A percentile compares a stretch with the other conserved stretches of the same genome.
Evolutionary conservation across 164 flowering plant genomes (phyloP).

Genomic region (Vitis labrusca): DNA sequence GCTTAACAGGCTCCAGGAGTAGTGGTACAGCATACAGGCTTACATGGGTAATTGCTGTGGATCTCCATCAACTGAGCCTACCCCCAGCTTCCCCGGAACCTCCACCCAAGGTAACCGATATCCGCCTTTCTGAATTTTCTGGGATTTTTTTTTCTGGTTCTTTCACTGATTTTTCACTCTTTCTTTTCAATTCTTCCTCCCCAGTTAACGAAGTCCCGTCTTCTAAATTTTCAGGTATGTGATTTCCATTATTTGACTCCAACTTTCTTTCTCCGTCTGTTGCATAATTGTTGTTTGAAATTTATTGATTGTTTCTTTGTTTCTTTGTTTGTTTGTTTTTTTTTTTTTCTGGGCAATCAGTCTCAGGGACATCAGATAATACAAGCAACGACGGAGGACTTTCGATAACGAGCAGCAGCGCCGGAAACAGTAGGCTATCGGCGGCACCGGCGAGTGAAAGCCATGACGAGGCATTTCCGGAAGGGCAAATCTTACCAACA

Average conservation of each 20-base stretch:
- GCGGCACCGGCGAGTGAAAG: slow-evolving; percentile 24
- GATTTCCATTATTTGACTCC: not conserved
- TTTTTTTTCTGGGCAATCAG: not conserved
- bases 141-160: not conserved
- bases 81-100: slow-evolving; percentile 3
- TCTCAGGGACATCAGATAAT: slow-evolving; percentile 18
- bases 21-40: not conserved
- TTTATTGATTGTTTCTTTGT: not conserved
- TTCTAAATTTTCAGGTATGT: not conserved
- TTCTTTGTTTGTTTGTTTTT: no score
- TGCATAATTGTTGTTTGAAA: not conserved
- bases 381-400: slow-evolving; percentile 13
- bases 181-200: not conserved
- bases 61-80: slow-evolving; percentile 4
- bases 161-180: not conserved
- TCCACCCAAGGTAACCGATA: slow-evolving; percentile 15
- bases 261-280: not conserved
- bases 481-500: slow-evolving; percentile 46
- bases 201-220: not conserved
- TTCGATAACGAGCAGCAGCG: slow-evolving; percentile 24
- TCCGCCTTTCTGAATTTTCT: not conserved
- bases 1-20: not conserved
- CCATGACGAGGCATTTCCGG: slow-evolving; percentile 24
- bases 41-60: slow-evolving; percentile 27
- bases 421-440: slow-evolving; percentile 24